phyloP scores from a whole-genome alignment of 192 early-diverging fungal species.

The Cladochytrium replicatum region DNA sequence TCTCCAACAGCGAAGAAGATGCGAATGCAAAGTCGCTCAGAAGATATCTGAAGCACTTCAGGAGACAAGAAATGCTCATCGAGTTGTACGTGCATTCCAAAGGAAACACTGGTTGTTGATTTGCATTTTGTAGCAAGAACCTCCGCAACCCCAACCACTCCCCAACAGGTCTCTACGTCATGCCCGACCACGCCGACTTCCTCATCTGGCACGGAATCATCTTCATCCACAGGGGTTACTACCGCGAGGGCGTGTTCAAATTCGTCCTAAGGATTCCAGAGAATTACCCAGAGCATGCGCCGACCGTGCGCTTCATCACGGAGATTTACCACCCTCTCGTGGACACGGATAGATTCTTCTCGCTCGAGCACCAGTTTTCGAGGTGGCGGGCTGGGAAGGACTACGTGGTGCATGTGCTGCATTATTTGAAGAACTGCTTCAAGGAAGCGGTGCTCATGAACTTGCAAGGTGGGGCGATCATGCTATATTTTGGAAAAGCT shows the following conservation, averaged over 20 bases:
- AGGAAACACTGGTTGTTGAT: neutral
- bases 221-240: constrained; percentile 85
- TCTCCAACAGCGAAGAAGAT: too few species aligned
- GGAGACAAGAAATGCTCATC: constrained; percentile 57
- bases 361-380: constrained; percentile 67
- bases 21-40: too few species aligned
- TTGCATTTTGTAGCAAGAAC: constrained; percentile 45
- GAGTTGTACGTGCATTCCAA: constrained; percentile 47
- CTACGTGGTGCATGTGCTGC: constrained; percentile 73
- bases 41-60: constrained; percentile 35
- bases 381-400: constrained; percentile 73
- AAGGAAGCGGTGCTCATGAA: constrained; percentile 63
- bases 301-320: constrained; percentile 61
- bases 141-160: constrained; percentile 67
- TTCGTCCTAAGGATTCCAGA: constrained; percentile 62
- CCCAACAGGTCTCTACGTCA: constrained; percentile 79
- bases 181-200: constrained; percentile 55
- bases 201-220: constrained; percentile 67
- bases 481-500: neutral
- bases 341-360: constrained; percentile 50
- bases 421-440: constrained; percentile 80
- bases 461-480: constrained; percentile 25
- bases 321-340: constrained; percentile 81
- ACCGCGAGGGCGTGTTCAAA: constrained; percentile 79
- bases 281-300: constrained; percentile 65